Evolutionary conservation across 257 asterid species (phyloP).

Genomic region (Primulina huaijiensis): DNA sequence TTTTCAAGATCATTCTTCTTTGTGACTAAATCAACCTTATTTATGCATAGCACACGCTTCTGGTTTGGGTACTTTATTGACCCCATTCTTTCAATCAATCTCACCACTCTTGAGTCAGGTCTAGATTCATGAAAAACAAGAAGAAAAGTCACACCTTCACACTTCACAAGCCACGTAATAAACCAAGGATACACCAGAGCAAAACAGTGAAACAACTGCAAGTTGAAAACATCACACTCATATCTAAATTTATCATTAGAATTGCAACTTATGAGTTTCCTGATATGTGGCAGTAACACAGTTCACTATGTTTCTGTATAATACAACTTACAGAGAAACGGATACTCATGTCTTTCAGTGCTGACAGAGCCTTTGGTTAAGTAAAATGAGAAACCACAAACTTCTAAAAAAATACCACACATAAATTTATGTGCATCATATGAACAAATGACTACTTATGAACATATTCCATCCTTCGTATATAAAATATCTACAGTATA

Average conservation of each 20-base stretch:
- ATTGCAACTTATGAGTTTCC: slow-evolving; percentile 1
- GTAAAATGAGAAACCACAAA: neutral
- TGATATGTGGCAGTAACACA: neutral
- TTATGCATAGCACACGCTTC: slow-evolving; percentile 82
- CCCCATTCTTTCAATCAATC: slow-evolving; percentile 91
- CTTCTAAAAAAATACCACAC: too few relatives aligned
- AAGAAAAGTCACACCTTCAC: slow-evolving; percentile 15
- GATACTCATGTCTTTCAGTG: neutral
- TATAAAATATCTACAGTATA: neutral
- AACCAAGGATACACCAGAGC: slow-evolving; percentile 7
- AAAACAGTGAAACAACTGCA: slow-evolving; percentile 13
- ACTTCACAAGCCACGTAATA: neutral
- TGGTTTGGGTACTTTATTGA: slow-evolving; percentile 53
- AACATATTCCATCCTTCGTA: neutral
- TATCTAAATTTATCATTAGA: slow-evolving; percentile 9
- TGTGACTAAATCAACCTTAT: slow-evolving; percentile 81
- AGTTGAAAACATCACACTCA: slow-evolving; percentile 9
- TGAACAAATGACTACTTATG: neutral
- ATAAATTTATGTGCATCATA: neutral
- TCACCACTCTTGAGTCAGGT: slow-evolving; percentile 92
- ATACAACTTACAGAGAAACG: neutral
- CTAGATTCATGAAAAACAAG: slow-evolving; percentile 37
- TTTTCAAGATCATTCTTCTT: slow-evolving; percentile 70
- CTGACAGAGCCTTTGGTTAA: neutral
- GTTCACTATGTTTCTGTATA: slow-evolving; percentile 12